Base-by-base conservation (phyloP, 192 early-diverging fungal species). In the Mortierella claussenii region DNA sequence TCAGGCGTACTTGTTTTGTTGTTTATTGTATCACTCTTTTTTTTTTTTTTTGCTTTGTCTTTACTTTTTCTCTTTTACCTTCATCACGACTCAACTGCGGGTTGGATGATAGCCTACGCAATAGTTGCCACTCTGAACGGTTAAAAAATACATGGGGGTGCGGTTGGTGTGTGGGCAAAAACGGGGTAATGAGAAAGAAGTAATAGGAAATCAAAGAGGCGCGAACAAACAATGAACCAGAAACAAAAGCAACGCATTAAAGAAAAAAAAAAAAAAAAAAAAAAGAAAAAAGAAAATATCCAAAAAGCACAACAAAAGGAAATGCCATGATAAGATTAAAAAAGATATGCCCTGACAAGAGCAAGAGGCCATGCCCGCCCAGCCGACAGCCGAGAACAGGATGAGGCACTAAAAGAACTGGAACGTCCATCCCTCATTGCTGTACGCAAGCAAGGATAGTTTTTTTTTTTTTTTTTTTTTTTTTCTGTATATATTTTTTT, bases 81-180 rank as follows among this genome's bases (percentile, higher is more conserved):
- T 53, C 15, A 4, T 3, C 28, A 53, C n/a, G n/a, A n/a, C n/a
- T n/a, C n/a, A n/a, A n/a, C n/a, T n/a, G n/a, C n/a, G n/a, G n/a
- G n/a, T n/a, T 40, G 7, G 7, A 40, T 7, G 37, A 40, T 7
- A 40, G 13, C 37, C 37, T 7, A 40, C 13, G 37, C 37, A 10
- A 7, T 13, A 13, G 13, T 40, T 10, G 7, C 37, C 7, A 13
- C 13, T 40, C 37, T 10, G 13, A 13, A 40, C 13, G 30, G 30
- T 28, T 13, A 32, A 31, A 23, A n/a, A 20, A 17, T 4, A 28
- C 23, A 8, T 3, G n/a, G 23, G 10, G 21, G 2, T 43, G 36
- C 34, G 18, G 20, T 36, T 5, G 18, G 54, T 11, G 55, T 57
- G 57, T 45, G 57, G 57, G 40, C 46, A 60, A 60, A 60, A 60